Base-by-base conservation (phyloP, 345 rosid species). In the Triadica sebifera region DNA sequence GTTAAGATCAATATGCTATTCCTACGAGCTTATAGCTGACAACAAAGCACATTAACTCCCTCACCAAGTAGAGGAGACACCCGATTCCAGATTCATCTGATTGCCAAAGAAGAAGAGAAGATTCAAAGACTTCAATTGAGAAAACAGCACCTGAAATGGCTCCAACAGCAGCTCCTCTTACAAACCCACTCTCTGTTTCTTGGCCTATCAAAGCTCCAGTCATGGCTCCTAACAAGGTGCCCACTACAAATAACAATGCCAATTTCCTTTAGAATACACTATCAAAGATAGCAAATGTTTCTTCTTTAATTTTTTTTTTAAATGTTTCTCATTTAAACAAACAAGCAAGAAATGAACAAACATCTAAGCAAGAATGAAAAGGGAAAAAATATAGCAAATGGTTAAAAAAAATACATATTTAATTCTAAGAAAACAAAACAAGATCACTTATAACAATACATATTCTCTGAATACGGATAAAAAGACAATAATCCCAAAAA, bases 111-210 rank as follows among this genome's bases (percentile, higher is more conserved):
- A 89, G 83, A 74, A 91, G 91, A 50, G 99, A 96, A 57, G 99
- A 93, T 83, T 96, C 99, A 49, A 96, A 96, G 64, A 96, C 99
- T 81, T 96, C 99, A 38, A 96, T 93, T 0, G 99, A 96, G 85
- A 90, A 96, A 84, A 96, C 99, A 68, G 99, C 99, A 71, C 99
- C 99, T 38, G 99, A 96, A 65, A 96, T 96, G 25, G 99, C 99
- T 50, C 99, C 99, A 64, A 96, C 87, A 0, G 98, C 98, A 4
- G 99, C 98, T 53, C 99, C 99, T 77, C 99, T 76, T 65, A 96
- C 86, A 72, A 96, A 96, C 16, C 99, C 99, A 81, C 98, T 96
- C 77, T 96, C 99, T 1, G 99, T 96, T 81, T 96, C 99, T 84
- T 96, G 99, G 60, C 99, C 99, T 65, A 96, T 96, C 81, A 96